These are phyloP conservation scores for Ogataea hybrid DNA, from an alignment of 1,139 yeast genomes.

Conservation along the genomic window DNA sequence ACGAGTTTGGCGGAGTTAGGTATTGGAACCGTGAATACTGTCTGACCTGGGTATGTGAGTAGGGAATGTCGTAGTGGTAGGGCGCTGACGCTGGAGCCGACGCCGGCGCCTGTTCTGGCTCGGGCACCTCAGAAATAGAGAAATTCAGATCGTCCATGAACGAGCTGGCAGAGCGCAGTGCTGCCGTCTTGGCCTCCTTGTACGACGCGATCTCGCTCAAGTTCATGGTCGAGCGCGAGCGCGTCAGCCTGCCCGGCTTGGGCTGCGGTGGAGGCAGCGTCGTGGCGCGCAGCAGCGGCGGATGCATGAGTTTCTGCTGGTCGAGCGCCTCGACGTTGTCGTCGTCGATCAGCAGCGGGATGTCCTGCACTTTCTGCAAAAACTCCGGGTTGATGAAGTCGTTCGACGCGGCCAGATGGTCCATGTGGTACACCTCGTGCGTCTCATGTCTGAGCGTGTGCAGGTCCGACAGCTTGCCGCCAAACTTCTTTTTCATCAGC, in stretches of 20 bases:
- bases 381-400: slow-evolving; percentile 21
- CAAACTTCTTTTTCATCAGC: slow-evolving; percentile 27
- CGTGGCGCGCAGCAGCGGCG: slow-evolving; percentile 14
- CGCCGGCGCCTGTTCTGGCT: slow-evolving; percentile 3
- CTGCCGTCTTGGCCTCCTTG: slow-evolving; percentile 31
- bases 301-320: slow-evolving; percentile 27
- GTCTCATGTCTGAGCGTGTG: slow-evolving; percentile 10
- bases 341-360: slow-evolving; percentile 20
- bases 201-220: slow-evolving; percentile 31
- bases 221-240: slow-evolving; percentile 33
- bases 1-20: slow-evolving; percentile 22
- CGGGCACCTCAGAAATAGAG: slow-evolving; percentile 18
- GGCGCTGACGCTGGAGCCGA: no score
- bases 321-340: slow-evolving; percentile 20
- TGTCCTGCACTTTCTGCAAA: slow-evolving; percentile 19
- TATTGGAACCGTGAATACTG: slow-evolving; percentile 14
- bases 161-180: slow-evolving; percentile 22
- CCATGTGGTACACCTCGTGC: slow-evolving; percentile 6
- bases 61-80: slow-evolving; percentile 5
- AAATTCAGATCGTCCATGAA: slow-evolving; percentile 14
- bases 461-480: slow-evolving; percentile 27
- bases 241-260: slow-evolving; percentile 22
- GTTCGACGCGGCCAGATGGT: slow-evolving; percentile 2
- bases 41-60: slow-evolving; percentile 3
- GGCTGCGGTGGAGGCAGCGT: slow-evolving; percentile 21